Base-by-base conservation (phyloP, 2,329 filamentous ascomycete genomes). In the Verticillium nubilum region DNA sequence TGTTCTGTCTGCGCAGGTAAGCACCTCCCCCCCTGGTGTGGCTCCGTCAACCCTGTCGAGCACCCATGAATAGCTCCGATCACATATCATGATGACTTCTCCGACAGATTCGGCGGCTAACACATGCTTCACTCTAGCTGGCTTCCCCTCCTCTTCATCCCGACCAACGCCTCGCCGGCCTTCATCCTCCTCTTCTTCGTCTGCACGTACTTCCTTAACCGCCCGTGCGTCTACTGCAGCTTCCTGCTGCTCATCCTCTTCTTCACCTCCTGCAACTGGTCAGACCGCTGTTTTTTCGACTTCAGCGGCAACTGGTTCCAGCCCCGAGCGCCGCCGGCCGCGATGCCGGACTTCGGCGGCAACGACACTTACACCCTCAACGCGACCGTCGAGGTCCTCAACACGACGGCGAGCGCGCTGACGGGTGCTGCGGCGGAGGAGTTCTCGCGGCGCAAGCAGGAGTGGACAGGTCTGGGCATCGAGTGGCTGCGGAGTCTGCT, bases 201-300 rank as follows among this genome's bases (percentile, higher is more conserved):
- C 65, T 92, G 93, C 74, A 97, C 93, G 65, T 98, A 97, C 81
- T 91, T 96, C 76, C 87, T 99, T 68, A 96, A 97, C 78, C 88
- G 94, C 59, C 95, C 95, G 58, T 99, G 95, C 79, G 89, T 97
- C 67, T 99, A 99, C 83, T 99, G 95, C 84, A 97, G 92, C 62
- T 87, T 97, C 63, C 89, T 99, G 58, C 91, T 99, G 55, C 84
- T 97, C 65, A 92, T 98, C 67, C 91, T 99, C 67, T 96, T 97
- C 79, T 84, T 93, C 66, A 96, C 92, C 27, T 92, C 89, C 27
- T 95, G 91, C 75, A 89, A 93, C 82, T 95, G 91, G 91, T 90
- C 89, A 65, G 90, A 93, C 72, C 86, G 87, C 58, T 95, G 91
- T 72, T 95, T 98, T 78, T 95, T 98, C 80, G 94, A 98, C 78